Percentiles rank a stretch among this genome's conserved stretches.
Conservation (phyloP, 768 basidiomycete genomes). For the Pleurotus cornucopiae region DNA sequence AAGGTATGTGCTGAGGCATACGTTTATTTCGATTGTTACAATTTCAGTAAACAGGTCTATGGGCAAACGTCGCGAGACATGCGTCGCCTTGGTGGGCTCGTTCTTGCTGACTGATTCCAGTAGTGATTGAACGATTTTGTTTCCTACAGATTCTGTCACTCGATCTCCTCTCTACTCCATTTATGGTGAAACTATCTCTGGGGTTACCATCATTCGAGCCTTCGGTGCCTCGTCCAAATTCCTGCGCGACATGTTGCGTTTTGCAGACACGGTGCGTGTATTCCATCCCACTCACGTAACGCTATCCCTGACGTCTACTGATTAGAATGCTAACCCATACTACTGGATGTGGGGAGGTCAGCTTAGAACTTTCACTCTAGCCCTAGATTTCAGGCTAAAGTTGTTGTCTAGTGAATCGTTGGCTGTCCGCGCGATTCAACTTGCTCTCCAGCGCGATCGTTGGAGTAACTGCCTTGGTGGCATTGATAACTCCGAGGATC, state of each 20-base stretch:
- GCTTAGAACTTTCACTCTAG: conserved; percentile 12
- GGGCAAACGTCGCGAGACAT: conserved; percentile 87
- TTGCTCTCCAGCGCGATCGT: conserved; percentile 69
- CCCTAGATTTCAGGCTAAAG: not conserved
- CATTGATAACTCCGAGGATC: conserved; percentile 65
- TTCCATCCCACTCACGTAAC: not conserved
- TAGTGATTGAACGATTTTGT: conserved; percentile 2
- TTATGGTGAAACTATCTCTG: conserved; percentile 56
- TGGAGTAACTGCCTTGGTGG: conserved; percentile 65
- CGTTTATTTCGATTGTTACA: not conserved
- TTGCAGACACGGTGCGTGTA: conserved; percentile 68
- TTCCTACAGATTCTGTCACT: conserved; percentile 37
- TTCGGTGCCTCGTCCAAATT: conserved; percentile 89
- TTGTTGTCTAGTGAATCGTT: conserved; percentile 66
- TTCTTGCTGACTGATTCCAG: not conserved
- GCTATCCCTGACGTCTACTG: not conserved
- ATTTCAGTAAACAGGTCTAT: conserved; percentile 32
- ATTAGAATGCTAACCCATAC: conserved; percentile 60
- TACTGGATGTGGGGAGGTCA: conserved; percentile 91
- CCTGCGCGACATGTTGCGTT: conserved; percentile 77
- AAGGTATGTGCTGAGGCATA: conserved; percentile 22
- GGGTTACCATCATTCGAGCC: conserved; percentile 72
- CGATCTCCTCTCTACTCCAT: conserved; percentile 45
- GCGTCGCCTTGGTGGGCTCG: conserved; percentile 62
- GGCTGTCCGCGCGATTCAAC: conserved; percentile 88